Evolutionary conservation across 1,284 basidiomycete species (phyloP).

Genomic region (Austropuccinia psidii): DNA sequence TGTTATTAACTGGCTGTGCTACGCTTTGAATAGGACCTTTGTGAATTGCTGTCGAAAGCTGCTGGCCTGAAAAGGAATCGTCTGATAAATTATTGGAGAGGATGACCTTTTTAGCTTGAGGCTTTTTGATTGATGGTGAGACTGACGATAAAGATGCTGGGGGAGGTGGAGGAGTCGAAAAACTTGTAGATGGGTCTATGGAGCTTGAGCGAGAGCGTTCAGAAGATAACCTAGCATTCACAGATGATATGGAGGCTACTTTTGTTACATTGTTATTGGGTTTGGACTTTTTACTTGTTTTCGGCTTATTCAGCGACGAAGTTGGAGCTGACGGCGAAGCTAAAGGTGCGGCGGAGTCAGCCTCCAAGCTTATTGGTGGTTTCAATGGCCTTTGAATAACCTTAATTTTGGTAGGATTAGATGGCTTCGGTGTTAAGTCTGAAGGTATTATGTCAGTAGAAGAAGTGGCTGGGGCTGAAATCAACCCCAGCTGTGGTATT

Average conservation of each 20-base stretch:
- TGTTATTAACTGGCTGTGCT: background rate
- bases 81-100: background rate
- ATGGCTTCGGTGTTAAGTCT: background rate
- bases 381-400: background rate
- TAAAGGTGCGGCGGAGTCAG: background rate
- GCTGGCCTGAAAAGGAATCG: background rate
- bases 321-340: background rate
- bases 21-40: conserved; percentile 17
- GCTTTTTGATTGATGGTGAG: background rate
- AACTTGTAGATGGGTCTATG: too few relatives aligned
- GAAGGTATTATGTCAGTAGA: background rate
- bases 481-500: background rate
- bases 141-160: too few relatives aligned
- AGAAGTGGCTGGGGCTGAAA: background rate
- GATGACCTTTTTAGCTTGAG: conserved; percentile 23
- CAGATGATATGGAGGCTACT: background rate
- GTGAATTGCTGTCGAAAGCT: conserved; percentile 37
- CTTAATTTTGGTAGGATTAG: conserved; percentile 31
- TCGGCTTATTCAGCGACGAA: background rate
- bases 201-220: background rate
- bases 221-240: background rate
- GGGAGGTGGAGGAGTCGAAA: too few relatives aligned
- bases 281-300: background rate
- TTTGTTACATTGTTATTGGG: background rate
- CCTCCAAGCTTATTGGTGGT: background rate